phyloP scores from a whole-genome alignment of 139 green algal genomes.

The Ettlia oleoabundans region DNA sequence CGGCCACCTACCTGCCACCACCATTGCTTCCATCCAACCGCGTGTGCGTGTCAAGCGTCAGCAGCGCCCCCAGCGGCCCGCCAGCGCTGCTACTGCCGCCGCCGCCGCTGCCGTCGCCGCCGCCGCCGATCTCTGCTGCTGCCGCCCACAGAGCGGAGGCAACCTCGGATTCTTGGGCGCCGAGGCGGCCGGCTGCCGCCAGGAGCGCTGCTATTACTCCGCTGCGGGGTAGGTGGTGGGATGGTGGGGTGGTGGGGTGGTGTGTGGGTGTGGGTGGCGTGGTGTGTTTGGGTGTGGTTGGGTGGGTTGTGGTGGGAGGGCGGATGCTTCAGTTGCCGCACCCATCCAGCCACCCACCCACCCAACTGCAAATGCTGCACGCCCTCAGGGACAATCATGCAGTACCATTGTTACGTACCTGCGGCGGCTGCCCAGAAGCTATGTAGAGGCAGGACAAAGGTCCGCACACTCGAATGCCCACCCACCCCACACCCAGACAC shows the following conservation, averaged over 20 bases:
- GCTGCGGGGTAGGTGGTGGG: conserved; percentile 51
- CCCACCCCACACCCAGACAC: no score
- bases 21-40: neutral
- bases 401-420: no score
- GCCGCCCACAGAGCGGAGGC: conserved; percentile 40
- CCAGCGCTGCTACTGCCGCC: neutral
- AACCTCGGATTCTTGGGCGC: conserved; percentile 14
- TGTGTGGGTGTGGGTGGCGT: no score
- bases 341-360: no score
- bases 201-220: conserved; percentile 82
- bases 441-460: no score
- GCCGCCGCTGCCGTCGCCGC: neutral
- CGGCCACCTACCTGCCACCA: conserved; percentile 30
- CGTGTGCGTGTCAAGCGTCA: conserved; percentile 46
- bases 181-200: conserved; percentile 45
- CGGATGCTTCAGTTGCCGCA: no score
- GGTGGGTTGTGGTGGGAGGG: no score
- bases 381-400: no score
- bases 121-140: neutral
- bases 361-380: no score
- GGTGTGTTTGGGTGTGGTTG: no score
- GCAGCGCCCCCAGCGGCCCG: conserved; percentile 35
- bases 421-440: no score
- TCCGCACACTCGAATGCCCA: no score
- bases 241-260: conserved; percentile 30